A percentile compares a stretch with the other conserved stretches of the same genome.
These are phyloP conservation scores for Nadsonia commutata DNA, from an alignment of 1,139 yeast genomes.

Conservation along the genomic window DNA sequence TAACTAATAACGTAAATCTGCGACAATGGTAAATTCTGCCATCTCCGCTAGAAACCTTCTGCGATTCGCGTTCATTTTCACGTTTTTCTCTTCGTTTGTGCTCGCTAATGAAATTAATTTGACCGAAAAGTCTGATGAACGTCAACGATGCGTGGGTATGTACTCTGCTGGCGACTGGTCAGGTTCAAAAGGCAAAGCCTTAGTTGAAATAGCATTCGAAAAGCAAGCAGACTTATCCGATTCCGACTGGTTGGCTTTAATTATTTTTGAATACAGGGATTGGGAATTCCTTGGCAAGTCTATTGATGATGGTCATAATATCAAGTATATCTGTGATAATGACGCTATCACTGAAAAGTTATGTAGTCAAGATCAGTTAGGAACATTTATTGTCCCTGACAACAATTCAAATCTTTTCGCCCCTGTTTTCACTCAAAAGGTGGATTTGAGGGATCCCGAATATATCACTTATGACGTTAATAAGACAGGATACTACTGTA, in stretches of 20 bases:
- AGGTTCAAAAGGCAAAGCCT: conserved; percentile 35
- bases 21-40: neutral
- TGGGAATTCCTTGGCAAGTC: conserved; percentile 49
- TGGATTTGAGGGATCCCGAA: conserved; percentile 45
- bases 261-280: conserved; percentile 76
- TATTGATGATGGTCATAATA: conserved; percentile 22
- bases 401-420: conserved; percentile 30
- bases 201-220: conserved; percentile 30
- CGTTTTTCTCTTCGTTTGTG: neutral
- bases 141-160: conserved; percentile 80
- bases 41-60: neutral
- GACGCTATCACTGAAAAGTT: conserved; percentile 41
- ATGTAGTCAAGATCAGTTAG: conserved; percentile 42
- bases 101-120: neutral
- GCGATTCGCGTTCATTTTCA: neutral
- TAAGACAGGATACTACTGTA: conserved; percentile 83
- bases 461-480: conserved; percentile 49
- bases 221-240: conserved; percentile 23
- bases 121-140: conserved; percentile 29
- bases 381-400: conserved; percentile 41
- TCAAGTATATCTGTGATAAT: conserved; percentile 63
- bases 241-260: conserved; percentile 39
- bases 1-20: no score
- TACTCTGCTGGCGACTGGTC: conserved; percentile 82
- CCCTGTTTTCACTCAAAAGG: conserved; percentile 40